Percentiles rank a stretch among this genome's conserved stretches.
Evolutionary conservation across 805 yeast species (phyloP).

Genomic region (Brettanomyces nanus): DNA sequence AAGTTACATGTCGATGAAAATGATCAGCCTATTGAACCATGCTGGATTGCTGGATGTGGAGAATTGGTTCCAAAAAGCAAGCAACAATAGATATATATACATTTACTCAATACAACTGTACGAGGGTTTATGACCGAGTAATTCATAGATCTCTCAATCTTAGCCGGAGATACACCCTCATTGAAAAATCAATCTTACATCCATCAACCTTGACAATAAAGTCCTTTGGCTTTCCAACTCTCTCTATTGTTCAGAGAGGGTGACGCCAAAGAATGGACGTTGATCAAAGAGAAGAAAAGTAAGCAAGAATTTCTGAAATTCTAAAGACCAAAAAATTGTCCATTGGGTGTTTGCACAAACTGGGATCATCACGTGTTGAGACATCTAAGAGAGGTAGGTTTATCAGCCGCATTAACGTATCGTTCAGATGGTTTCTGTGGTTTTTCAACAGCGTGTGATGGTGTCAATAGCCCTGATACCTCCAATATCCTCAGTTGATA

Average conservation of each 20-base stretch:
- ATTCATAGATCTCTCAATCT: constrained; percentile 32
- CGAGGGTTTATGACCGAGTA: constrained; percentile 44
- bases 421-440: too few species aligned
- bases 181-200: constrained; percentile 1
- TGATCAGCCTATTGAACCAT: constrained; percentile 10
- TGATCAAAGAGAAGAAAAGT: not conserved
- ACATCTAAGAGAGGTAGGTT: too few species aligned
- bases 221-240: constrained; percentile 4
- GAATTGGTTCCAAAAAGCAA: constrained; percentile 8
- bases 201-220: not conserved
- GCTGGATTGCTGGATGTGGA: constrained; percentile 18
- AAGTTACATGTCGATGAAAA: constrained; percentile 13
- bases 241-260: not conserved
- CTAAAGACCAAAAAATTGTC: not conserved
- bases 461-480: too few species aligned
- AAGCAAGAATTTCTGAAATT: not conserved
- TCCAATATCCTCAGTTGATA: too few species aligned
- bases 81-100: not conserved
- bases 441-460: too few species aligned
- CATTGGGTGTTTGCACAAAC: not conserved
- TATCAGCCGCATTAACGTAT: too few species aligned
- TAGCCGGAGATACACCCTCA: constrained; percentile 44
- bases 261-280: constrained; percentile 4
- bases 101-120: constrained; percentile 18
- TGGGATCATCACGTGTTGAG: not conserved